These are phyloP conservation scores for Mycothermus thermophilus DNA, from an alignment of 495 filamentous ascomycete species.

Conservation along the genomic window DNA sequence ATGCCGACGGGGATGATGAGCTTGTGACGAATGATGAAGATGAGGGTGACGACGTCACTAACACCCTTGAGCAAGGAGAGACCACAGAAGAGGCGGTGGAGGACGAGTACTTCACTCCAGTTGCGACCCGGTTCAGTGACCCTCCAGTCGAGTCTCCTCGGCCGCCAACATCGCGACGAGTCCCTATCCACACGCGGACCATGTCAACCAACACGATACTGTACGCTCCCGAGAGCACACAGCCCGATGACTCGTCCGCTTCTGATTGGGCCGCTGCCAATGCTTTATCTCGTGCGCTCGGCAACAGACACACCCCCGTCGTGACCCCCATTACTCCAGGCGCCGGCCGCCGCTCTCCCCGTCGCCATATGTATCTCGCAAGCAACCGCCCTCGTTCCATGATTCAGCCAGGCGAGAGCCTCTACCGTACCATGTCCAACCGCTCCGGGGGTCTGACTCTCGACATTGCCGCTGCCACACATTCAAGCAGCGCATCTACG, in stretches of 20 bases:
- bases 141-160: constrained; percentile 17
- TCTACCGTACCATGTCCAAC: constrained; percentile 34
- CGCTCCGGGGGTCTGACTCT: constrained; percentile 18
- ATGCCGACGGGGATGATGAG: constrained; percentile 81
- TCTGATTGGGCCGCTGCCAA: constrained; percentile 17
- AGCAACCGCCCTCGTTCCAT: constrained; percentile 34
- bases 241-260: constrained; percentile 39
- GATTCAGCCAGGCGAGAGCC: constrained; percentile 33
- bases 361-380: constrained; percentile 26
- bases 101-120: constrained; percentile 37
- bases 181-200: constrained; percentile 44
- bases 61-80: constrained; percentile 2
- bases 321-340: constrained; percentile 24
- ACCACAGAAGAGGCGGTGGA: constrained; percentile 13
- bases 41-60: constrained; percentile 29
- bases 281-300: constrained; percentile 19
- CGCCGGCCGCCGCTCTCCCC: constrained; percentile 35
- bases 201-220: constrained; percentile 67
- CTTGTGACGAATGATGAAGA: constrained; percentile 63
- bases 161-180: constrained; percentile 18
- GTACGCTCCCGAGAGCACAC: constrained; percentile 42
- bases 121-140: constrained; percentile 17
- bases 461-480: constrained; percentile 13
- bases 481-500: not conserved
- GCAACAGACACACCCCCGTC: constrained; percentile 23